Percentiles rank a stretch among this genome's conserved stretches.
Conservation (phyloP, 768 basidiomycete species). For the Hortiboletus campestris region DNA sequence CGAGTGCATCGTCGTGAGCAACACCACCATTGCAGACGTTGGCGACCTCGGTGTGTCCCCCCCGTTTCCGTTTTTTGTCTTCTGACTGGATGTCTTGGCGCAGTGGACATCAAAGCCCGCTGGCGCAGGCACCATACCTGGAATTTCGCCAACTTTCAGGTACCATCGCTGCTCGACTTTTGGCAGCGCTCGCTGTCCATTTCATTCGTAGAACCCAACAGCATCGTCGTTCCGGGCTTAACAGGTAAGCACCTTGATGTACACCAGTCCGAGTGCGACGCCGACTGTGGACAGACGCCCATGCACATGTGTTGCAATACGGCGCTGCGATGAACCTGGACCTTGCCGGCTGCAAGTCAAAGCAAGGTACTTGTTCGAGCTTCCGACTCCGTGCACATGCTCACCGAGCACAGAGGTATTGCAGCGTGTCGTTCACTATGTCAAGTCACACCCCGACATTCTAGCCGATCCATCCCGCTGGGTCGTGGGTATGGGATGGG, state of each 20-base stretch:
- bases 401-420: constrained; percentile 52
- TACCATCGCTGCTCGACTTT: constrained; percentile 25
- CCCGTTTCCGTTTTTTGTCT: background rate
- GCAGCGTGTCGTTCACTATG: constrained; percentile 55
- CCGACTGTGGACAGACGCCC: constrained; percentile 53
- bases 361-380: constrained; percentile 45
- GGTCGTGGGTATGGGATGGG: constrained; percentile 92
- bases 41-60: constrained; percentile 47
- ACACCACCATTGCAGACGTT: constrained; percentile 44
- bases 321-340: constrained; percentile 67
- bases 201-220: constrained; percentile 31
- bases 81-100: background rate
- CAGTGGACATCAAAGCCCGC: constrained; percentile 26
- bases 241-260: constrained; percentile 46
- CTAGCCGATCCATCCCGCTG: constrained; percentile 53
- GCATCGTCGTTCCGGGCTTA: constrained; percentile 69
- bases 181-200: constrained; percentile 21
- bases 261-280: background rate
- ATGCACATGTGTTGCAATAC: constrained; percentile 75
- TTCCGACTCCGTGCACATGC: background rate
- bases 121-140: constrained; percentile 14
- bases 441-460: constrained; percentile 56
- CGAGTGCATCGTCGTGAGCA: constrained; percentile 59
- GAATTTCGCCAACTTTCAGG: constrained; percentile 5
- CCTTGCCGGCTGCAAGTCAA: constrained; percentile 54